Evolutionary conservation across 495 filamentous ascomycete species (phyloP).

Genomic region (Talaromyces ruber): DNA sequence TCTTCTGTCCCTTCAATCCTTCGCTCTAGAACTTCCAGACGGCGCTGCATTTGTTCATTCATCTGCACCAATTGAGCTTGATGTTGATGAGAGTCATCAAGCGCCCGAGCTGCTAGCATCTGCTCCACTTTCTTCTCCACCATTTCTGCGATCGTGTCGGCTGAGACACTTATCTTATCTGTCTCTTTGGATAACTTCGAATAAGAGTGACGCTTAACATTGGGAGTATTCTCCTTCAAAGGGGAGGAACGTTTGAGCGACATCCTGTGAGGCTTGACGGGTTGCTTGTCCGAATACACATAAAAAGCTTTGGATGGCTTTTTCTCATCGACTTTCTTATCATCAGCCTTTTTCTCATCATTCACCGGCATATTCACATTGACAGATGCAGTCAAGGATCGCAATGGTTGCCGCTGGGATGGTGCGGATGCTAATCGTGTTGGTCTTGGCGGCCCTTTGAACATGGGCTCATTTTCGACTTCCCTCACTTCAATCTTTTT

Average conservation of each 20-base stretch:
- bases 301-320: slow-evolving; percentile 75
- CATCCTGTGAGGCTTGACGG: slow-evolving; percentile 29
- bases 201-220: slow-evolving; percentile 10
- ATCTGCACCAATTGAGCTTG: slow-evolving; percentile 47
- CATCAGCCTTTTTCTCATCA: slow-evolving; percentile 34
- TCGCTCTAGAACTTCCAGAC: slow-evolving; percentile 77
- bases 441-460: slow-evolving; percentile 58
- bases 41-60: slow-evolving; percentile 67
- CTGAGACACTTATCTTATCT: slow-evolving; percentile 41
- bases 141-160: slow-evolving; percentile 79
- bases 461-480: slow-evolving; percentile 86
- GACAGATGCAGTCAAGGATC: slow-evolving; percentile 53
- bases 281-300: slow-evolving; percentile 68
- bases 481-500: slow-evolving; percentile 95
- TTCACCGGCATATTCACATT: slow-evolving; percentile 50
- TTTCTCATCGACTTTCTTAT: slow-evolving; percentile 37
- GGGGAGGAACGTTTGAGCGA: slow-evolving; percentile 33
- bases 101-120: slow-evolving; percentile 62
- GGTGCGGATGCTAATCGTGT: slow-evolving; percentile 33
- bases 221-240: slow-evolving; percentile 24
- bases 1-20: slow-evolving; percentile 73
- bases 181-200: slow-evolving; percentile 16
- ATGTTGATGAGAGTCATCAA: slow-evolving; percentile 35
- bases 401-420: slow-evolving; percentile 64
- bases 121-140: slow-evolving; percentile 87